These are phyloP conservation scores for Crithidia acanthocephali DNA, from an alignment of 208 protist species.

Conservation along the genomic window DNA sequence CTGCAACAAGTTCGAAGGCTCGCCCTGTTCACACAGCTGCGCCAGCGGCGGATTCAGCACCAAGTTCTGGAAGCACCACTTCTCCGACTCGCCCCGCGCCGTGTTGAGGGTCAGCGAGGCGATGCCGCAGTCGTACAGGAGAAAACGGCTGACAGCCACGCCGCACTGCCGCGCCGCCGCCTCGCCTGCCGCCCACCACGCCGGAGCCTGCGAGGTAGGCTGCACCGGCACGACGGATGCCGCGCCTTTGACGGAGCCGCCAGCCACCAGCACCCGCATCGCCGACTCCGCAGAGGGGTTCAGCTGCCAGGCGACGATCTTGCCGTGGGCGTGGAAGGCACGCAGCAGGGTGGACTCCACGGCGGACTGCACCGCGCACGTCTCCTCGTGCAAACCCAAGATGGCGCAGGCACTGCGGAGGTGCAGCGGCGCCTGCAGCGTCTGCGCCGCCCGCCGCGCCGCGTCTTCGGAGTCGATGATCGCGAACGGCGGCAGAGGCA, in stretches of 20 bases:
- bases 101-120: constrained; percentile 33
- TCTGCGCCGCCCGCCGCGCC: constrained; percentile 27
- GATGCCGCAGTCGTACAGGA: constrained; percentile 39
- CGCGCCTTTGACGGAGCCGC: constrained; percentile 29
- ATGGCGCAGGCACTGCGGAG: constrained; percentile 28
- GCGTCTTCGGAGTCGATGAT: constrained; percentile 40
- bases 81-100: constrained; percentile 32
- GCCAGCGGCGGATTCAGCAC: constrained; percentile 17
- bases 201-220: constrained; percentile 1
- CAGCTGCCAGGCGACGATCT: constrained; percentile 56
- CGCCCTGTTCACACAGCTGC: neutral
- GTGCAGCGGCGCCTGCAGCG: constrained; percentile 37
- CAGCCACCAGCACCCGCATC: constrained; percentile 22
- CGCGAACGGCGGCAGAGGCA: constrained; percentile 65
- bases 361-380: constrained; percentile 8
- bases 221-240: constrained; percentile 26
- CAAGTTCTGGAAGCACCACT: constrained; percentile 52
- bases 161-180: constrained; percentile 21
- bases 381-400: constrained; percentile 8
- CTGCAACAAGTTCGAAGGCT: neutral
- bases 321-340: constrained; percentile 30
- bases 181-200: constrained; percentile 13
- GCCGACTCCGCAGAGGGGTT: constrained; percentile 8
- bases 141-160: constrained; percentile 26
- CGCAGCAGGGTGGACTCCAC: constrained; percentile 9